A percentile compares a stretch with the other conserved stretches of the same genome.
Conservation (phyloP, 2,329 filamentous ascomycete genomes). For the Claviceps arundinis region DNA sequence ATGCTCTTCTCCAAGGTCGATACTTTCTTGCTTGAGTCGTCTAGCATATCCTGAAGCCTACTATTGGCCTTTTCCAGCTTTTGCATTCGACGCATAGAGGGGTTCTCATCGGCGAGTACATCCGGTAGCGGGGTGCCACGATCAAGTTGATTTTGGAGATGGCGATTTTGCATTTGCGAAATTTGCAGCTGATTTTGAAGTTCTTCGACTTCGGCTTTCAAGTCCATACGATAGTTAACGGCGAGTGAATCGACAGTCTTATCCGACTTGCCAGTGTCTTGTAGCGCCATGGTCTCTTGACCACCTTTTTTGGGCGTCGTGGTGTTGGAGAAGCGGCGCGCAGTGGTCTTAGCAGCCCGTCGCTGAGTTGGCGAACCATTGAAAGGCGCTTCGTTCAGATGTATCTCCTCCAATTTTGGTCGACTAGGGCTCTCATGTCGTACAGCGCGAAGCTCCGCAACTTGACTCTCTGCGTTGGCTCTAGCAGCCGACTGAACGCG, state of each 20-base stretch:
- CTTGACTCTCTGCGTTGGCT: slow-evolving; percentile 67
- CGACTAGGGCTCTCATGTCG: slow-evolving; percentile 60
- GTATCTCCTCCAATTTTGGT: slow-evolving; percentile 74
- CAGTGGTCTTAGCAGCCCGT: slow-evolving; percentile 39
- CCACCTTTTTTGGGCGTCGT: slow-evolving; percentile 67
- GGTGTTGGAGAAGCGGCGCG: slow-evolving; percentile 54
- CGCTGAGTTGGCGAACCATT: slow-evolving; percentile 64
- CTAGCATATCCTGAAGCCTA: slow-evolving; percentile 83
- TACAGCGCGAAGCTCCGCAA: slow-evolving; percentile 62
- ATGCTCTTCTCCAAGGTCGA: slow-evolving; percentile 80
- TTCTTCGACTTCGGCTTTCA: slow-evolving; percentile 81
- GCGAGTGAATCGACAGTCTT: slow-evolving; percentile 67
- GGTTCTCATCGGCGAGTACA: slow-evolving; percentile 62
- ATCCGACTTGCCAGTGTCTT: slow-evolving; percentile 75
- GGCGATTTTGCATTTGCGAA: slow-evolving; percentile 87
- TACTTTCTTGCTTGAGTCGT: slow-evolving; percentile 86
- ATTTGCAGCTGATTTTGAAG: slow-evolving; percentile 90
- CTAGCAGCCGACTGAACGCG: slow-evolving; percentile 72
- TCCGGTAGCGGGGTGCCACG: slow-evolving; percentile 50
- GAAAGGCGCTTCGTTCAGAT: slow-evolving; percentile 64
- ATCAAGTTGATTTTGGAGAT: slow-evolving; percentile 78
- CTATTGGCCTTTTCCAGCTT: slow-evolving; percentile 88
- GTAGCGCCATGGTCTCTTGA: slow-evolving; percentile 41
- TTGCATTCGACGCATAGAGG: slow-evolving; percentile 67
- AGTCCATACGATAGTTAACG: slow-evolving; percentile 80